Conservation (phyloP, 2,329 filamentous ascomycete species). For the Fusarium buxicola region DNA sequence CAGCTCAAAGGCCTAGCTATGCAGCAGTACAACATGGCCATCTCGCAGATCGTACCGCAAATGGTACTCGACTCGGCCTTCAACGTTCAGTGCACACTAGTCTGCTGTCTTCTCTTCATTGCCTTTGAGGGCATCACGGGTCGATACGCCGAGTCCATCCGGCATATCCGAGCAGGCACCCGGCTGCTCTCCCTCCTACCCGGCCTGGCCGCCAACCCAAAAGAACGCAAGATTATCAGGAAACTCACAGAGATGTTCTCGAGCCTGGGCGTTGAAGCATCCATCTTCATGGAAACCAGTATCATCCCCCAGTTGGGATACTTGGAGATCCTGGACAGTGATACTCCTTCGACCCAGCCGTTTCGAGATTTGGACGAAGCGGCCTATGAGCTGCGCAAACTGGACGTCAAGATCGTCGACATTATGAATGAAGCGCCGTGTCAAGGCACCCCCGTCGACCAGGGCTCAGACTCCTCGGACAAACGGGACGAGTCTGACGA, state of each 20-base stretch:
- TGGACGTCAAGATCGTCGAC: constrained; percentile 24
- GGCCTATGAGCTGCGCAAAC: constrained; percentile 14
- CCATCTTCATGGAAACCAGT: constrained; percentile 35
- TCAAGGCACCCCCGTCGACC: background rate
- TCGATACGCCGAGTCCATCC: constrained; percentile 35
- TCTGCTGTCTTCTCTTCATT: constrained; percentile 41
- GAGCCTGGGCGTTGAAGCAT: constrained; percentile 31
- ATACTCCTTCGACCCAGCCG: background rate
- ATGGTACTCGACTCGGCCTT: constrained; percentile 24
- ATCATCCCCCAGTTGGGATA: constrained; percentile 14
- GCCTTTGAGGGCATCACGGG: constrained; percentile 41
- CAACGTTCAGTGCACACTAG: constrained; percentile 31
- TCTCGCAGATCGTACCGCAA: constrained; percentile 28
- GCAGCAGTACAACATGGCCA: constrained; percentile 40
- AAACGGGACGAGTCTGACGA: background rate
- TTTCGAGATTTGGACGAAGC: constrained; percentile 37
- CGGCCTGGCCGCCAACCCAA: background rate
- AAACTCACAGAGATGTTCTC: constrained; percentile 41
- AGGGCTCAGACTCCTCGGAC: background rate
- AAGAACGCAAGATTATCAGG: constrained; percentile 11
- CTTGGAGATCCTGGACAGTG: background rate
- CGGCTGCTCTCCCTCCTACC: constrained; percentile 25
- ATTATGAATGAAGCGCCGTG: background rate
- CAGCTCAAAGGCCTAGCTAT: constrained; percentile 35
- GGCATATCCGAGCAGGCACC: constrained; percentile 35